phyloP scores from a whole-genome alignment of 768 basidiomycete genomes.

The Pulveroboletus sp. region DNA sequence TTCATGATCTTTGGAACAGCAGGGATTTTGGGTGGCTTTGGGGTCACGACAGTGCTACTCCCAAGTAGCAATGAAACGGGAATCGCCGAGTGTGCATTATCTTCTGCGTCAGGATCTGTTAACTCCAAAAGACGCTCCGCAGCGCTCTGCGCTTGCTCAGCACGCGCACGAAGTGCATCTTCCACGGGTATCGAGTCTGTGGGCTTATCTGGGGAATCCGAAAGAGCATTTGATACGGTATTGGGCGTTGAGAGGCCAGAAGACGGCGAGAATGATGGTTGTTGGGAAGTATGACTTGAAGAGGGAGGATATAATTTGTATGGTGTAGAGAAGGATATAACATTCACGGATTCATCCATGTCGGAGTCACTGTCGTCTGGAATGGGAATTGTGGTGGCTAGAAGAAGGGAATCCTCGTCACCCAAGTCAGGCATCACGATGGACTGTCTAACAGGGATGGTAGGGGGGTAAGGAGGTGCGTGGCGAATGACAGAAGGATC shows the following conservation, averaged over 20 bases:
- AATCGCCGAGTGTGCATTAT: constrained; percentile 46
- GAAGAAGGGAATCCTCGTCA: constrained; percentile 59
- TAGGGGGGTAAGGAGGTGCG: constrained; percentile 4
- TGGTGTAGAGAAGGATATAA: constrained; percentile 70
- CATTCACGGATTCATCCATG: constrained; percentile 49
- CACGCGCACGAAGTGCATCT: constrained; percentile 80
- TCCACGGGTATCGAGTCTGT: constrained; percentile 57
- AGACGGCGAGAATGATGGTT: constrained; percentile 50
- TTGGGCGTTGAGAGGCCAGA: constrained; percentile 49
- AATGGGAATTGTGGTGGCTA: constrained; percentile 70
- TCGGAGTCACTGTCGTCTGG: constrained; percentile 75
- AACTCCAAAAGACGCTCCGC: constrained; percentile 85
- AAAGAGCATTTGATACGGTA: constrained; percentile 55
- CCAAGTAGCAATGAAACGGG: constrained; percentile 52
- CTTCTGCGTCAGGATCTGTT: constrained; percentile 72
- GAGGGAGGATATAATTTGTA: constrained; percentile 48
- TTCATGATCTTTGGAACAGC: constrained; percentile 32
- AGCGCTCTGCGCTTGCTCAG: constrained; percentile 91
- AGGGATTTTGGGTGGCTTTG: constrained; percentile 38
- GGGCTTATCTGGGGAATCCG: constrained; percentile 47
- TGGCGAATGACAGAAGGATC: constrained; percentile 24
- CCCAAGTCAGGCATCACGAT: constrained; percentile 39
- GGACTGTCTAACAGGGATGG: constrained; percentile 43
- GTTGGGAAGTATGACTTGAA: constrained; percentile 38
- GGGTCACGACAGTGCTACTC: constrained; percentile 34